A percentile compares a stretch with the other conserved stretches of the same genome.
Evolutionary conservation across 257 asterid species (phyloP).

Genomic region (Gardenia jasminoides): DNA sequence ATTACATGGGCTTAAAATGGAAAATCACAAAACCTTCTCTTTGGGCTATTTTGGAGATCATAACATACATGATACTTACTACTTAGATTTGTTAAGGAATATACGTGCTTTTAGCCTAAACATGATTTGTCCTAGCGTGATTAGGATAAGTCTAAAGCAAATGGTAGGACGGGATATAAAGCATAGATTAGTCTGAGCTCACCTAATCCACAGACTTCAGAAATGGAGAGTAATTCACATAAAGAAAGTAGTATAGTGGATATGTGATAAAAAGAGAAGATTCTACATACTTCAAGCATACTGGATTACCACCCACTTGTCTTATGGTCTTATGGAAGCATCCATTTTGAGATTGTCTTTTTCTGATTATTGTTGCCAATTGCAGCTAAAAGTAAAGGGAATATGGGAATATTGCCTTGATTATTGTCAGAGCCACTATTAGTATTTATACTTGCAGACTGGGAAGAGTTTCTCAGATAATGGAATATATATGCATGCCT

Average conservation of each 20-base stretch:
- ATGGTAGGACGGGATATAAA: no score
- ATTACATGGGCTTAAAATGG: no score
- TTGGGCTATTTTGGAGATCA: no score
- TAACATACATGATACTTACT: no score
- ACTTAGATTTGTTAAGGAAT: no score
- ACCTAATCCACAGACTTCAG: not conserved
- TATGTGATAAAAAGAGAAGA: not conserved
- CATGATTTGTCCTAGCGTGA: no score
- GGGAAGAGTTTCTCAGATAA: no score
- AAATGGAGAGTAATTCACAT: not conserved
- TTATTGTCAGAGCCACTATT: not conserved
- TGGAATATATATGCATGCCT: not conserved
- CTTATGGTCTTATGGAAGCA: not conserved
- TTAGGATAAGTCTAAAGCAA: no score
- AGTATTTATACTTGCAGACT: not conserved
- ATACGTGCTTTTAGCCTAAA: no score
- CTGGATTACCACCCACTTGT: no score
- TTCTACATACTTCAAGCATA: not conserved
- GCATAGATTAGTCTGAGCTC: no score
- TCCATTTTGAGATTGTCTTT: not conserved
- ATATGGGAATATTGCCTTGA: not conserved
- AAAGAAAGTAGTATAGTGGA: not conserved
- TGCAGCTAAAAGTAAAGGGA: conserved; percentile 18
- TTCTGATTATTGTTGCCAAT: not conserved
- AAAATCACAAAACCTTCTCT: no score